These are phyloP conservation scores for Metschnikowia hibisci DNA, from an alignment of 805 yeast genomes.

Conservation along the genomic window DNA sequence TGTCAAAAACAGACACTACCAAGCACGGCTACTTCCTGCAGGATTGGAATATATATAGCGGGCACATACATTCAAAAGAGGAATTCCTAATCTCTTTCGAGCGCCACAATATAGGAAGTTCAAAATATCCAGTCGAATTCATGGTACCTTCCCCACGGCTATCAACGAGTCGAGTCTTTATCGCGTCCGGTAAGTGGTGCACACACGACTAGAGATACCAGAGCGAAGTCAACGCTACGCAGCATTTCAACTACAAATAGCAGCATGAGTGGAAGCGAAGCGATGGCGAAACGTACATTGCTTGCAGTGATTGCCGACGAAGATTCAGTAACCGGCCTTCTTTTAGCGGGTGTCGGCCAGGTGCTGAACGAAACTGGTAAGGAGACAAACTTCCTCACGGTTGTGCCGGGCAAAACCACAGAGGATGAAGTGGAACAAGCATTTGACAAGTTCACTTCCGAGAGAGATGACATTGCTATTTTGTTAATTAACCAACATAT, in stretches of 20 bases:
- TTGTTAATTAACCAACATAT: conserved; percentile 89
- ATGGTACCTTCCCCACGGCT: background rate
- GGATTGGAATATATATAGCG: no score
- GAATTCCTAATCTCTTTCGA: no score
- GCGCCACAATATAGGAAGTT: no score
- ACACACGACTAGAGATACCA: conserved; percentile 4
- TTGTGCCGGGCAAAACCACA: conserved; percentile 68
- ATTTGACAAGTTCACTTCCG: conserved; percentile 68
- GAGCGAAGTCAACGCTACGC: background rate
- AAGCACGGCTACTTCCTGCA: no score
- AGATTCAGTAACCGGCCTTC: conserved; percentile 93
- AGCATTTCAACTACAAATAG: background rate
- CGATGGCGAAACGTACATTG: conserved; percentile 67
- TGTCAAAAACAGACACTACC: no score
- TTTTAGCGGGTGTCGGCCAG: conserved; percentile 94
- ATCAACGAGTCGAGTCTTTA: background rate
- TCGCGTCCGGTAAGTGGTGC: background rate
- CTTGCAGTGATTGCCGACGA: conserved; percentile 97
- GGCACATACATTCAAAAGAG: no score
- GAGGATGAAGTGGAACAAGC: conserved; percentile 70
- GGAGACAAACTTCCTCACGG: conserved; percentile 80
- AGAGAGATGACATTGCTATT: conserved; percentile 87
- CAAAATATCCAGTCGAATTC: no score
- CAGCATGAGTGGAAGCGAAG: conserved; percentile 29
- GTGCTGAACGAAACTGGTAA: conserved; percentile 56